These are phyloP conservation scores for Wickerhamiella sorbophila DNA, from an alignment of 805 yeast species.

Conservation along the genomic window DNA sequence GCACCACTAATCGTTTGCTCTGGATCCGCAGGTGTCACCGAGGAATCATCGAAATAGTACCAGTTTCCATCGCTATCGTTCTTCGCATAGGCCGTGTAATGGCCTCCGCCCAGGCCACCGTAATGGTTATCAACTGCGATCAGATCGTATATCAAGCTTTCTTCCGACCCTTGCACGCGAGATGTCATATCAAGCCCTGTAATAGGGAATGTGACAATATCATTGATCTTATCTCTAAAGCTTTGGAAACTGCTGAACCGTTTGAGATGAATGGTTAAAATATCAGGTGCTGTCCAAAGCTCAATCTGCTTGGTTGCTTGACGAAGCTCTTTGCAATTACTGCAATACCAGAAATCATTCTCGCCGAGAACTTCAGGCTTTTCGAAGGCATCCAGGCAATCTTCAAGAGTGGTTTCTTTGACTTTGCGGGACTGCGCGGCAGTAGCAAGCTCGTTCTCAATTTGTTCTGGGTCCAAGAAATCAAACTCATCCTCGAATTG, in stretches of 20 bases:
- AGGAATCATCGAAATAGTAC: slow-evolving; percentile 83
- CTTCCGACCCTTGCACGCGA: slow-evolving; percentile 30
- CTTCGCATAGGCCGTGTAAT: slow-evolving; percentile 80
- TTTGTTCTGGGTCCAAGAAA: not conserved
- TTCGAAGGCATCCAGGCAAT: slow-evolving; percentile 62
- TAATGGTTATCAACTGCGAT: slow-evolving; percentile 90
- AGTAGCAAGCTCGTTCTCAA: slow-evolving; percentile 11
- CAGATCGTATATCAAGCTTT: slow-evolving; percentile 53
- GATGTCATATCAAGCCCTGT: slow-evolving; percentile 59
- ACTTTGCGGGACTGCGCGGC: slow-evolving; percentile 13
- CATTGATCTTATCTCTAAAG: slow-evolving; percentile 80
- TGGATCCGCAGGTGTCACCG: slow-evolving; percentile 50
- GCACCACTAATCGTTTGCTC: slow-evolving; percentile 52
- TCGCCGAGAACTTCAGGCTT: slow-evolving; percentile 75
- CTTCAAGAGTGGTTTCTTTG: slow-evolving; percentile 41
- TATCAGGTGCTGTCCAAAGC: slow-evolving; percentile 88
- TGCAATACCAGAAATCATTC: slow-evolving; percentile 90
- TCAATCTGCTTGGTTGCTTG: slow-evolving; percentile 86
- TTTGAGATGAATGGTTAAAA: slow-evolving; percentile 77
- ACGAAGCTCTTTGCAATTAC: slow-evolving; percentile 72
- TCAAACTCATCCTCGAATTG: slow-evolving; percentile 6
- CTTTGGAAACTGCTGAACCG: slow-evolving; percentile 75
- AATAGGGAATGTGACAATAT: slow-evolving; percentile 74
- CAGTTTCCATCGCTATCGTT: slow-evolving; percentile 64
- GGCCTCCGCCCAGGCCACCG: slow-evolving; percentile 97